Evolutionary conservation across 1,284 basidiomycete genomes (phyloP), one percentile per base, ranked within the genome.

Genomic region (Moesziomyces sp.): DNA sequence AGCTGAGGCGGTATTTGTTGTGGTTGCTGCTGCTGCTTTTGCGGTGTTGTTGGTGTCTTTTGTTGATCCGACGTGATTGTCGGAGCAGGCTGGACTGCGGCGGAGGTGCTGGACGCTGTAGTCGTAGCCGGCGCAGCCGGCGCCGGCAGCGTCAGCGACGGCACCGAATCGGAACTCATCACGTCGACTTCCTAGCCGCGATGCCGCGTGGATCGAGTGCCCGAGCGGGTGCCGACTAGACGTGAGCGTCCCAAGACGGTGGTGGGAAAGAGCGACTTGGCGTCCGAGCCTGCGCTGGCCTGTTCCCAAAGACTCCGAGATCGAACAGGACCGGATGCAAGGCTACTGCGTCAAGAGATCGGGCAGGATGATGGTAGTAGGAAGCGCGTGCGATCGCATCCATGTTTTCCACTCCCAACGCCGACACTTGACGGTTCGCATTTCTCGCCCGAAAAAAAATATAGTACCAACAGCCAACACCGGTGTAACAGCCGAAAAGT

Each of bases 121-220:
- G 50, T 24, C 6, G 59, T 16, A 13, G 50, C 34, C 6, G 50
- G 18, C 1, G 55, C 21, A 4, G 60, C 66, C 24, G 66, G 49
- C 48, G 66, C 59, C 44, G 65, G 65, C 34, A 68, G 48, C 38
- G 65, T 55, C 45, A 69, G 42, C 11, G 56, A 69, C 13, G 66
- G 52, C 3, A 59, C 66, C 11, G 60, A 49, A 3, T 69, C 66
- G 16, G 59, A 58, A 42, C 48, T 59, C 66, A 69, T 69, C 26
- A n/a, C 34, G 52, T 34, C 35, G 14, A 14, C n/a, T 21, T 34
- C 43, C 48, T 14, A 38, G 16, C 35, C 35, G 35, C 35, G 16
- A 18, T 38, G 35, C 24, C 24, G 16, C 14, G 35, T 11, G 35
- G 14, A 38, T 16, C 35, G 35, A 6, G 35, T 1, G 35, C 16